These are phyloP conservation scores for Monosporascus sp. DNA, from an alignment of 2,329 filamentous ascomycete genomes.

Conservation along the genomic window DNA sequence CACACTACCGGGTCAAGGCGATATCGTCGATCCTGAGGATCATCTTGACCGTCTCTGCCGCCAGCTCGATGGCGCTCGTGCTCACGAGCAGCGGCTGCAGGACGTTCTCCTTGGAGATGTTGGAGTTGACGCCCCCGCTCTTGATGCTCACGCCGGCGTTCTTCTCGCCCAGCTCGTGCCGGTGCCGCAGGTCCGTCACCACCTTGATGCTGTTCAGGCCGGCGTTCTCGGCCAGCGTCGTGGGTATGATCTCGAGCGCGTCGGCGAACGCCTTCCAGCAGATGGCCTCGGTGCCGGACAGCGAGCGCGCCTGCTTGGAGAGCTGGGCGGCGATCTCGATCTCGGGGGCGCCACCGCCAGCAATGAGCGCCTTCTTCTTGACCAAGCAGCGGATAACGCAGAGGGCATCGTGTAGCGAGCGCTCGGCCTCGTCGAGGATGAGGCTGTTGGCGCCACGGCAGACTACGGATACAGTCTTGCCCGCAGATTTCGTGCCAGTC, in stretches of 20 bases:
- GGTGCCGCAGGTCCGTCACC: constrained; percentile 88
- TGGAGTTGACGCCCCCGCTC: constrained; percentile 91
- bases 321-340: constrained; percentile 91
- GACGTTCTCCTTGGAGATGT: constrained; percentile 96
- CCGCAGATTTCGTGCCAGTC: constrained; percentile 77
- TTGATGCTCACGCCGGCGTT: constrained; percentile 98
- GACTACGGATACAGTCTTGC: constrained; percentile 90
- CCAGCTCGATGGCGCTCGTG: constrained; percentile 95
- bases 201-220: constrained; percentile 98
- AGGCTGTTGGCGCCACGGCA: constrained; percentile 90
- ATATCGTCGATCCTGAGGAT: constrained; percentile 65
- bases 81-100: constrained; percentile 93
- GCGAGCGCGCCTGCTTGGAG: constrained; percentile 71
- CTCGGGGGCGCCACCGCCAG: constrained; percentile 92
- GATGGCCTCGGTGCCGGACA: constrained; percentile 89
- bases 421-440: constrained; percentile 95
- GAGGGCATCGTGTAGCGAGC: constrained; percentile 92
- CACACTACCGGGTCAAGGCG: constrained; percentile 52
- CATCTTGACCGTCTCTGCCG: constrained; percentile 98
- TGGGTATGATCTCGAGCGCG: constrained; percentile 94
- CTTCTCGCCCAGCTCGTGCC: constrained; percentile 90
- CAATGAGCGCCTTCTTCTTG: constrained; percentile 99
- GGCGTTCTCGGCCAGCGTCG: constrained; percentile 93
- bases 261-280: constrained; percentile 99
- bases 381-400: constrained; percentile 96